Evolutionary conservation across 2,329 filamentous ascomycete species (phyloP), one percentile per base, ranked within the genome.

Genomic region (Microdochium paspali): DNA sequence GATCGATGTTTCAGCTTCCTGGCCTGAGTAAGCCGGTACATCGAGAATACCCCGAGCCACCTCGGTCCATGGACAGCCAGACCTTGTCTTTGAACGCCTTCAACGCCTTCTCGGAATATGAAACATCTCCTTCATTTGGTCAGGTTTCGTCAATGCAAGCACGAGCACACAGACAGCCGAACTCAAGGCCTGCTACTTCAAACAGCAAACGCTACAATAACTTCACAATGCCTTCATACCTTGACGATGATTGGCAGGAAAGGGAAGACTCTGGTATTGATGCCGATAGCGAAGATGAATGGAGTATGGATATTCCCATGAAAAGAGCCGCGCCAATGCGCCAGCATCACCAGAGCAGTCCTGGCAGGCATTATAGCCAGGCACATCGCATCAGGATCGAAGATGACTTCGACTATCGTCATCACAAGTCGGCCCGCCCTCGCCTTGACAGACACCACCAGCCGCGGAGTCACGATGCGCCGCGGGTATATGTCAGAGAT

Each of bases 1-100:
- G 55, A 2, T 30, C 51, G 4, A 47, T 50, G 31, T 56, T 48
- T 48, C 24, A 57, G 58, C 44, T 40, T 55, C 20, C 55, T 10
- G 35, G 35, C 6, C 20, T 40, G 3, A 40, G 35, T 40, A 6
- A 6, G 18, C 35, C 35, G 10, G 7, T 40, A 12, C 35, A 20
- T 12, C 15, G 23, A 21, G 35, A 40, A 20, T 18, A 20, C 6
- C 12, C 18, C 4, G 15, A 7, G 35, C 35, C 18, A 40, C 23
- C 35, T 3, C 35, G 13, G 18, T 20, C 18, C 18, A 21, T 7
- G 13, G 18, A 20, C 18, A 18, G 35, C 10, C 35, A 40, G 18
- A 40, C 35, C 12, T 21, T 40, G 35, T 40, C 15, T 6, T 21
- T 40, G 10, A 40, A 20, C 18, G 35, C 35, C 4, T 40, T 40